These are phyloP conservation scores for Mycena olivaceomarginata DNA, from an alignment of 768 basidiomycete species.

Conservation along the genomic window DNA sequence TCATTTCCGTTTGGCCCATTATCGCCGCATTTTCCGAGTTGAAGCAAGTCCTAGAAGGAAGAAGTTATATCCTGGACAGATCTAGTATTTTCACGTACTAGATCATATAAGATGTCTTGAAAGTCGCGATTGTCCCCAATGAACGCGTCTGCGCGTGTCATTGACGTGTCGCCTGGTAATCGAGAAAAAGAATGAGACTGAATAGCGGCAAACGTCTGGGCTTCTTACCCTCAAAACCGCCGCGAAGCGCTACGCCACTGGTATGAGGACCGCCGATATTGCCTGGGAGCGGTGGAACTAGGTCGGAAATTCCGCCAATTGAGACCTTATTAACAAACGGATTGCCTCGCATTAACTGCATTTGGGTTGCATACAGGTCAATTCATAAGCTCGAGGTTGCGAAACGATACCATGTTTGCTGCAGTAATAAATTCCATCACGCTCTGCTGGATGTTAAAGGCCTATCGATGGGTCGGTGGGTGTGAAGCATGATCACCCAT, in stretches of 20 bases:
- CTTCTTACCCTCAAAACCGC: slow-evolving; percentile 35
- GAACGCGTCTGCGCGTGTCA: slow-evolving; percentile 36
- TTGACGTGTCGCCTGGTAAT: slow-evolving; percentile 37
- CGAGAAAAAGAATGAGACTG: neutral
- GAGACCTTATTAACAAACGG: slow-evolving; percentile 35
- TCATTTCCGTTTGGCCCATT: slow-evolving; percentile 33
- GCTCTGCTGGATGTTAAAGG: slow-evolving; percentile 20
- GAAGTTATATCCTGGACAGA: neutral
- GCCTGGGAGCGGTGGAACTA: slow-evolving; percentile 24
- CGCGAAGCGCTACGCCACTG: slow-evolving; percentile 36
- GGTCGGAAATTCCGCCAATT: slow-evolving; percentile 25
- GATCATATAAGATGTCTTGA: slow-evolving; percentile 29
- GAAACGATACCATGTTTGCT: slow-evolving; percentile 27
- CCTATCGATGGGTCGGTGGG: neutral
- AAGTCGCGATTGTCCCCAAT: slow-evolving; percentile 41
- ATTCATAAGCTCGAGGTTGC: slow-evolving; percentile 8
- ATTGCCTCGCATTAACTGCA: slow-evolving; percentile 37
- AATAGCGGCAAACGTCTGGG: neutral
- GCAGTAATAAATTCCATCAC: slow-evolving; percentile 15
- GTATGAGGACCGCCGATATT: slow-evolving; percentile 31
- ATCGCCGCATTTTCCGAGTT: slow-evolving; percentile 35
- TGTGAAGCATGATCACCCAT: neutral
- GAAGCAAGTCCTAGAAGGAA: slow-evolving; percentile 27
- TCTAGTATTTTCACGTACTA: slow-evolving; percentile 1
- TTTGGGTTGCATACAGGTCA: slow-evolving; percentile 12